These are phyloP conservation scores for Candida hungchunana DNA, from an alignment of 805 yeast genomes.

Conservation along the genomic window DNA sequence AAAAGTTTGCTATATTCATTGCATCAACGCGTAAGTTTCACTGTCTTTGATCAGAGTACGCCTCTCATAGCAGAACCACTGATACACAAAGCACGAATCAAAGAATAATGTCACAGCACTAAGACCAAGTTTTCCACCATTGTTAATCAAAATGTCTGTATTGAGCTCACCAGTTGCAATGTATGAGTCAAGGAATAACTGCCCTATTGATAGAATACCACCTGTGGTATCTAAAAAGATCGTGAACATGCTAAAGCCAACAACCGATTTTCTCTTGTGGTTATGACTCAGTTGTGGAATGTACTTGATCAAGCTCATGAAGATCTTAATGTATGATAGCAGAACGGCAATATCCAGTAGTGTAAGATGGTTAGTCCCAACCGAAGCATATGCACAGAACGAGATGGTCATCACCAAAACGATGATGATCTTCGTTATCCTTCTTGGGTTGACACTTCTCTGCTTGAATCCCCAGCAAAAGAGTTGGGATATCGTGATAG, in stretches of 20 bases:
- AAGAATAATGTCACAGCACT: conserved; percentile 36
- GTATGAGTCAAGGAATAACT: conserved; percentile 25
- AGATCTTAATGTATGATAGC: conserved; percentile 41
- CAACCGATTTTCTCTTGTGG: conserved; percentile 69
- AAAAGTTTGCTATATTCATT: neutral
- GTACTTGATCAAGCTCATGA: conserved; percentile 47
- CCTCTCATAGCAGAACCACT: conserved; percentile 29
- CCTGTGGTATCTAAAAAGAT: conserved; percentile 35
- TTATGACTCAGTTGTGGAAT: conserved; percentile 87
- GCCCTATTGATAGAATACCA: conserved; percentile 26
- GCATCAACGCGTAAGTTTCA: neutral
- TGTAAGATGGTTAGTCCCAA: conserved; percentile 23
- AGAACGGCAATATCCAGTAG: conserved; percentile 31
- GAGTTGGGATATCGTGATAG: conserved; percentile 39
- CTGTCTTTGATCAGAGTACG: neutral
- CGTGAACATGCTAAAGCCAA: conserved; percentile 75
- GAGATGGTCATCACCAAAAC: conserved; percentile 3
- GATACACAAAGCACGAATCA: conserved; percentile 35
- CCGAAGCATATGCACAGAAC: conserved; percentile 8
- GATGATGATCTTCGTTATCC: conserved; percentile 21
- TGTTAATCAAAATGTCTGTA: conserved; percentile 26
- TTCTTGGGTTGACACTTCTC: conserved; percentile 15
- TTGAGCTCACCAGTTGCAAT: conserved; percentile 25
- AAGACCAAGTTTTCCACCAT: conserved; percentile 37
- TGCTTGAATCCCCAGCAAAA: conserved; percentile 26